Base-by-base conservation (phyloP, 495 filamentous ascomycete genomes). In the Podospora comata region DNA sequence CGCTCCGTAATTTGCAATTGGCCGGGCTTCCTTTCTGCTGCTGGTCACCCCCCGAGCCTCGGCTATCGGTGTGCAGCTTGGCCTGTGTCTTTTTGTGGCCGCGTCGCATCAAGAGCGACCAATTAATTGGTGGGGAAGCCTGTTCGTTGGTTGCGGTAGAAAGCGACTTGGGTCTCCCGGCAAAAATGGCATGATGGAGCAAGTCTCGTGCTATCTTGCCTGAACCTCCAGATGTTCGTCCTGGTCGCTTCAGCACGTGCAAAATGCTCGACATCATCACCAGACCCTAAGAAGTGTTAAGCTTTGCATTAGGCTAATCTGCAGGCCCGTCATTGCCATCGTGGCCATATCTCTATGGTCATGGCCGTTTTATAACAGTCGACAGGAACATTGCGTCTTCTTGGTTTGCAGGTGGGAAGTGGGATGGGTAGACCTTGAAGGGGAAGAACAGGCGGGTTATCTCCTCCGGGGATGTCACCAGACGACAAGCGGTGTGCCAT, bases 51-150 rank as follows among this genome's bases (percentile, higher is more conserved):
- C 55, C n/a, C 55, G 55, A 58, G 55, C 55, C 55, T 58, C 55
- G 55, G 55, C 55, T 58, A 58, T 58, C 55, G 55, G 55, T 58
- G 55, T 9, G 23, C 55, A 11, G n/a, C 55, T 58, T 58, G 55
- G 55, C 55, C n/a, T 58, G 23, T 58, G 23, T 48, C 39, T 48
- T 48, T 48, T 48, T 0, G 1, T 23, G 9, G 39, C 9, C 39
- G 39, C 39, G 39, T 48, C 39, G 39, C 39, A 48, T 48, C 39
- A 11, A 11, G 15, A 48, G 39, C 15, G 13, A 11, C 39, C 39
- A 48, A 11, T 11, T 39, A 39, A 39, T 48, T 48, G 39, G 39
- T 48, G 39, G 39, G 39, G 39, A 48, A 48, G 39, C 39, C 39
- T 13, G 39, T 48, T 48, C 39, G 55, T 19, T 20, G 55, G 7